Percentiles rank a stretch among this genome's conserved stretches.
phyloP scores from a whole-genome alignment of 1,139 yeast genomes.

The Debaryomycetaceae sp. region DNA sequence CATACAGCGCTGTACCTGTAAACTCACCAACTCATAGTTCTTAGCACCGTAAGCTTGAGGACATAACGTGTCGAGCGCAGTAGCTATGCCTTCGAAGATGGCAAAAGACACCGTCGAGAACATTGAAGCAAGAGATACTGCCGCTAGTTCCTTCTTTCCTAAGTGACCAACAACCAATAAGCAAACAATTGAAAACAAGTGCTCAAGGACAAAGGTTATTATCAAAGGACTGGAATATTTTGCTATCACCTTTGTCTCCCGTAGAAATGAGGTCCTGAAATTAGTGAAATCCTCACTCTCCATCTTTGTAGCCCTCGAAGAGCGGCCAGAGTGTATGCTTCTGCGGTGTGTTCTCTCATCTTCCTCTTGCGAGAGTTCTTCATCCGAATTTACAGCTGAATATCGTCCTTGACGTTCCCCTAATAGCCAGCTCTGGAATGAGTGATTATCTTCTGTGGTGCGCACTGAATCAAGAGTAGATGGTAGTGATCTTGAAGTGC shows the following conservation, averaged over 20 bases:
- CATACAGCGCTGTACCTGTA: conserved; percentile 63
- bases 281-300: conserved; percentile 36
- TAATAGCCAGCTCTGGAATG: conserved; percentile 55
- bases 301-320: conserved; percentile 3
- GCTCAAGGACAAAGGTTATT: conserved; percentile 67
- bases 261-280: conserved; percentile 40
- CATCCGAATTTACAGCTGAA: conserved; percentile 31
- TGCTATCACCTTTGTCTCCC: conserved; percentile 47
- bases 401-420: conserved; percentile 66
- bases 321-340: conserved; percentile 5
- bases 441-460: conserved; percentile 51
- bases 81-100: conserved; percentile 82
- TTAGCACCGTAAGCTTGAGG: conserved; percentile 82
- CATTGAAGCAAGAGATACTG: conserved; percentile 86
- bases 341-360: conserved; percentile 15
- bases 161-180: conserved; percentile 70
- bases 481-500: conserved; percentile 60
- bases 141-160: conserved; percentile 70
- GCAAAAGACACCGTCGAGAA: conserved; percentile 83
- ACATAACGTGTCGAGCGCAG: conserved; percentile 82
- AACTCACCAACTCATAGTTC: conserved; percentile 55
- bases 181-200: conserved; percentile 67
- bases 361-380: conserved; percentile 14
- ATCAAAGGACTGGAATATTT: conserved; percentile 63
- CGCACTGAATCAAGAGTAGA: conserved; percentile 53